phyloP scores from a whole-genome alignment of 345 rosid genomes.

The Limnanthes douglasii region DNA sequence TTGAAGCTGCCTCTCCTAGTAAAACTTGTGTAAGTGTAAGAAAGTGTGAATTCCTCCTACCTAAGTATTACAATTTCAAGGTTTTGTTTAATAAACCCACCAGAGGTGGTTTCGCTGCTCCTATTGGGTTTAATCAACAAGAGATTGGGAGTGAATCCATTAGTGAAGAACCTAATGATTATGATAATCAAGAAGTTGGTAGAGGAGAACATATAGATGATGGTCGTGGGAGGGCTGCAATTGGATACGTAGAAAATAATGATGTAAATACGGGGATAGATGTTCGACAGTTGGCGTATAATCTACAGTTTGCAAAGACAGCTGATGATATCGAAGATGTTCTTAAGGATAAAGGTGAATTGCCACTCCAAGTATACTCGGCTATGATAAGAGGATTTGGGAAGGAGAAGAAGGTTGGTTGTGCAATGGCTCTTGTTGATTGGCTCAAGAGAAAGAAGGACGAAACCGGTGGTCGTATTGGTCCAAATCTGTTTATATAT shows the following conservation, averaged over 20 bases:
- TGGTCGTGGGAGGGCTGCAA: constrained; percentile 4
- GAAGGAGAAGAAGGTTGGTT: constrained; percentile 35
- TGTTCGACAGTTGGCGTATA: constrained; percentile 37
- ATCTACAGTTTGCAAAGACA: constrained; percentile 42
- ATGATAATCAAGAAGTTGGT: constrained; percentile 9
- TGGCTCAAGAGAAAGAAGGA: constrained; percentile 76
- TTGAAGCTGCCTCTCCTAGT: constrained; percentile 13
- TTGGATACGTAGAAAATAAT: not conserved
- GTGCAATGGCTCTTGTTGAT: constrained; percentile 60
- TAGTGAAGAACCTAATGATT: constrained; percentile 13
- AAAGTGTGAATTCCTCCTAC: constrained; percentile 10
- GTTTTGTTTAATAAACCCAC: constrained; percentile 19
- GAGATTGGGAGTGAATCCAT: constrained; percentile 25
- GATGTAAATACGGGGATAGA: constrained; percentile 23
- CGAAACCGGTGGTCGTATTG: constrained; percentile 30
- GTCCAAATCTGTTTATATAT: constrained; percentile 64
- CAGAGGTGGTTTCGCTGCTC: constrained; percentile 12
- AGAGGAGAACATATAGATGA: constrained; percentile 14
- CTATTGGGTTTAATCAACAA: constrained; percentile 36
- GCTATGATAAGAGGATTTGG: constrained; percentile 66
- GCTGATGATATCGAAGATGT: constrained; percentile 65
- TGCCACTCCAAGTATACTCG: constrained; percentile 55
- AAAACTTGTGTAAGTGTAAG: constrained; percentile 12
- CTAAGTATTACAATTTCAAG: constrained; percentile 11
- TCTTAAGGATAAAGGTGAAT: constrained; percentile 43